Conservation (phyloP, 257 asterid species). For the Ocimum tenuiflorum region DNA sequence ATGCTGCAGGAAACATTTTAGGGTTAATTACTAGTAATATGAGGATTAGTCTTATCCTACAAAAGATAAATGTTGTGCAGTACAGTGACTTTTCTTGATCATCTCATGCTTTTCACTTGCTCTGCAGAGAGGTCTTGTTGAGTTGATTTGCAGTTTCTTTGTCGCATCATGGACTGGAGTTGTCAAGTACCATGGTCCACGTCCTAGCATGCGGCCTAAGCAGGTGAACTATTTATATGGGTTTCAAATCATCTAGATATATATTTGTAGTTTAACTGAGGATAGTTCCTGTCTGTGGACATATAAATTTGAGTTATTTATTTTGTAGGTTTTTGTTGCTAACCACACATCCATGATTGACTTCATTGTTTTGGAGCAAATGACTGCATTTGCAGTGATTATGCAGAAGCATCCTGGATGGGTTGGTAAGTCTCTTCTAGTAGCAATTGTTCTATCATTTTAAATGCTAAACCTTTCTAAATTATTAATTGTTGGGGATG, state of each 20-base stretch:
- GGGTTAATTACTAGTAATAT: neutral
- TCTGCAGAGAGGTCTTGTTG: constrained; percentile 79
- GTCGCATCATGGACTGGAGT: constrained; percentile 99
- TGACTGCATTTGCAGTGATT: constrained; percentile 99
- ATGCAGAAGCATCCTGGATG: constrained; percentile 99
- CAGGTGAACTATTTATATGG: constrained; percentile 47
- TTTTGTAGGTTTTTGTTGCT: constrained; percentile 84
- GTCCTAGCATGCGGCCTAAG: constrained; percentile 94
- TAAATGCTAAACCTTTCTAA: neutral
- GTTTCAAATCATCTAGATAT: neutral
- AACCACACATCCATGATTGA: constrained; percentile 99
- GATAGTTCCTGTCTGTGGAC: neutral
- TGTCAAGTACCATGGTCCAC: constrained; percentile 97
- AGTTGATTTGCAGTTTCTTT: constrained; percentile 90
- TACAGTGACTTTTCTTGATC: constrained; percentile 4
- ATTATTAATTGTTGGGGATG: neutral
- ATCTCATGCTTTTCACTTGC: constrained; percentile 20
- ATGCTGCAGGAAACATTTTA: neutral
- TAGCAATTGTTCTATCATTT: neutral
- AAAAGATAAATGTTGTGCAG: constrained; percentile 2
- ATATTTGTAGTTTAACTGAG: neutral
- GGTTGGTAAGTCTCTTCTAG: constrained; percentile 71
- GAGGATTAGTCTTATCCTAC: neutral
- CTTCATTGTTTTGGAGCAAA: constrained; percentile 89
- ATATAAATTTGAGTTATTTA: neutral